Evolutionary conservation across 441 rosid species (phyloP), one percentile per base, ranked within the genome.

Genomic region (Mallotus japonicus): DNA sequence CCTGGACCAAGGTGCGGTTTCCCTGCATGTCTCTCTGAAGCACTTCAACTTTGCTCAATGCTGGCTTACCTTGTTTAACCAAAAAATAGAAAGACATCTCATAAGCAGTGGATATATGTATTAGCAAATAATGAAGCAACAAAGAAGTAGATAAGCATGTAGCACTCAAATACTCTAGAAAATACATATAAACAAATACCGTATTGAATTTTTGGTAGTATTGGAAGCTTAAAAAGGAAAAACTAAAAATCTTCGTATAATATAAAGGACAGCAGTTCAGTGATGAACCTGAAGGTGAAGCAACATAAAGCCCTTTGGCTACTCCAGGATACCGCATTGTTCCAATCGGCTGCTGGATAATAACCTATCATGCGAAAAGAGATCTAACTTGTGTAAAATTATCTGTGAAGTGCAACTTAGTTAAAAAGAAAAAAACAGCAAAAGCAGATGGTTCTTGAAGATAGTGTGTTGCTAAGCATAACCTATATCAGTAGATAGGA

Each of bases 291-390:
- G 94, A 81, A 11, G 83, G 70, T 57, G 89, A 88, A 78, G 99
- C 96, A 80, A 91, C 95, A 77, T 87, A 88, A 47, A 92, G 86
- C 76, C 97, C 97, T 83, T 87, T 87, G 62, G 97, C 97, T 63
- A 95, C 96, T 50, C 95, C 93, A 46, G 95, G 93, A 80, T 91
- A 95, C 76, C 60, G 78, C 67, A 83, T 80, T 54, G 81, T 73
- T 83, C 97, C 99, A 56, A 92, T 89, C 68, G 97, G 96, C 81
- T 92, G 92, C 60, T 77, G 75, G 80, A 95, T 85, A 67, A 81
- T 80, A 51, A 88, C 86, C 97, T 95, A 75, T 50, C 58, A 69
- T 49, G 76, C 73, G 77, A 75, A 70, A 65, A 70, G 40, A 37
- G 40, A 37, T 37, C 5, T 37, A 5, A 5, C 6, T 37, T 15